Evolutionary conservation across 768 basidiomycete species (phyloP).

Genomic region (Boletales sp.): DNA sequence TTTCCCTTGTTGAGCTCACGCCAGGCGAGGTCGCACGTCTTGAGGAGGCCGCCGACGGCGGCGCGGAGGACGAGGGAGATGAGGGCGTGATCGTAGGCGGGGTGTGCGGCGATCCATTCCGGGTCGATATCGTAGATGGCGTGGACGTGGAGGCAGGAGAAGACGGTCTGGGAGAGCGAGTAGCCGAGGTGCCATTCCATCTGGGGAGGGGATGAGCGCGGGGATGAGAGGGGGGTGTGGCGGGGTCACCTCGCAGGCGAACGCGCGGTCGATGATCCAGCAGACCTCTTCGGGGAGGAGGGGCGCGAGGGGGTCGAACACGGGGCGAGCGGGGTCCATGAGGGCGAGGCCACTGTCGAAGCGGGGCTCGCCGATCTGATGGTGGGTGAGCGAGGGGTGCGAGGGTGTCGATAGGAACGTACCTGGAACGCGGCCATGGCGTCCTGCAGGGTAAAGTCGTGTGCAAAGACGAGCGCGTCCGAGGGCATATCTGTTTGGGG

Average conservation of each 20-base stretch:
- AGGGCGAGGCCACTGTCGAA: slow-evolving; percentile 76
- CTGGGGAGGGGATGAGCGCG: slow-evolving; percentile 37
- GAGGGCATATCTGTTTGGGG: slow-evolving; percentile 54
- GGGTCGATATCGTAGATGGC: slow-evolving; percentile 58
- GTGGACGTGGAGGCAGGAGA: slow-evolving; percentile 73
- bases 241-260: slow-evolving; percentile 68
- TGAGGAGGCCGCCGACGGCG: slow-evolving; percentile 64
- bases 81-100: slow-evolving; percentile 53
- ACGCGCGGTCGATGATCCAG: slow-evolving; percentile 78
- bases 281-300: slow-evolving; percentile 79
- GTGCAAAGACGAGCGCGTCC: slow-evolving; percentile 60
- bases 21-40: slow-evolving; percentile 81
- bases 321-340: slow-evolving; percentile 38
- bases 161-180: slow-evolving; percentile 82
- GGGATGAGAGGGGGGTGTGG: not conserved
- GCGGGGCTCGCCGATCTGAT: slow-evolving; percentile 83
- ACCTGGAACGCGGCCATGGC: slow-evolving; percentile 96
- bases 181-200: slow-evolving; percentile 87
- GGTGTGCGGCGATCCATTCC: slow-evolving; percentile 37
- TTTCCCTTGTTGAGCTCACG: slow-evolving; percentile 73
- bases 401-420: slow-evolving; percentile 11
- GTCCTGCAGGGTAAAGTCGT: slow-evolving; percentile 73
- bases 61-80: slow-evolving; percentile 67
- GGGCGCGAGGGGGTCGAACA: slow-evolving; percentile 61
- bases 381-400: slow-evolving; percentile 11